Evolutionary conservation across 129 eudicot genomes (phyloP), one percentile per base, ranked within the genome.

Genomic region (Ambrosia artemisiifolia): DNA sequence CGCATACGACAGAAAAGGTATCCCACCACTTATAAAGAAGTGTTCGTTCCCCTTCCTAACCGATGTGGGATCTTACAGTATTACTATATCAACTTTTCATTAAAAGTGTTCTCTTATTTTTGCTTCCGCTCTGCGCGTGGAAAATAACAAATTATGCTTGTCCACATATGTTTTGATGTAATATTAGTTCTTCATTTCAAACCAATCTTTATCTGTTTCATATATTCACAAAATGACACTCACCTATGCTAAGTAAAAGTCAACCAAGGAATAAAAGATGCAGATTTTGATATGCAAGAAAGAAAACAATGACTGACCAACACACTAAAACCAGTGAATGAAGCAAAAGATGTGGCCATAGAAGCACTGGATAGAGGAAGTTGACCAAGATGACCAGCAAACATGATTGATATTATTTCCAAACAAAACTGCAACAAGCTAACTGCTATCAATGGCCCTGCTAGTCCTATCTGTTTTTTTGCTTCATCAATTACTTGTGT

Each of bases 261-360:
- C 54, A 54, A 64, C 47, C 11, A 11, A 30, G 17, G 42, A 16
- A 33, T 3, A 69, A 34, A 74, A 33, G 42, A 51, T 20, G 9
- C 30, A 56, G 49, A 12, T 63, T 63, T 43, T 42, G 18, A 8
- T 18, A 33, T 56, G 47, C 61, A 32, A 19, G 7, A 34, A 66
- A 64, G 65, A 6, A 13, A 16, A 12, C 12, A 32, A 70, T 28
- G 75, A 72, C 79, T 57, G 36, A 88, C 96, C 91, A 86, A 68
- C 7, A 86, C 76, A 72, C 88, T 81, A 78, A 86, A 89, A 38
- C 96, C 92, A 69, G 92, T 82, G 73, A 86, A 82, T 7, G 92
- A 77, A 80, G 96, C 96, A 72, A 89, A 89, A 46, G 88, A 84
- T 47, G 92, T 86, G 35, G 92, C 96, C 84, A 89, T 78, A 67